These are phyloP conservation scores for Allium cepa DNA, from an alignment of 106 monocot genomes.

Conservation along the genomic window DNA sequence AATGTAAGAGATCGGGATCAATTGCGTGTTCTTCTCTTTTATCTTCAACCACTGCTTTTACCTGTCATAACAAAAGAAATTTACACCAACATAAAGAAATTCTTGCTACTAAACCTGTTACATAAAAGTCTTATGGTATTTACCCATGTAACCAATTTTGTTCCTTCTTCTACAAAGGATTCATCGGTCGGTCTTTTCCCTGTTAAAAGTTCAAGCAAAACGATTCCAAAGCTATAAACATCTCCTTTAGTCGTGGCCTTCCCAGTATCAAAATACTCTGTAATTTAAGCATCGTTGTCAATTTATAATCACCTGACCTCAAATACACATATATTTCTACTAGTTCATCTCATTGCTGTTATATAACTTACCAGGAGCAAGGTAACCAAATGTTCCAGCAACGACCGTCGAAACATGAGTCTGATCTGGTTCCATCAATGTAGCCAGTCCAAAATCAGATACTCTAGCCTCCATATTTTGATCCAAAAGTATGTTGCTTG, in stretches of 20 bases:
- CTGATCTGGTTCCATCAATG: conserved; percentile 48
- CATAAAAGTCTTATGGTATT: neutral
- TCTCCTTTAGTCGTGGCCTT: conserved; percentile 82
- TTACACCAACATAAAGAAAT: too few relatives aligned
- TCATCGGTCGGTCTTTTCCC: conserved; percentile 87
- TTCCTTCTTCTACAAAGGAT: conserved; percentile 71
- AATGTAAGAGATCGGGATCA: conserved; percentile 29
- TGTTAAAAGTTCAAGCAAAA: conserved; percentile 75
- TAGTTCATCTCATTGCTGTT: neutral
- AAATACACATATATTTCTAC: too few relatives aligned
- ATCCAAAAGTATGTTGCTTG: conserved; percentile 88
- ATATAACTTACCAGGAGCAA: conserved; percentile 60
- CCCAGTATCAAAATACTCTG: conserved; percentile 90
- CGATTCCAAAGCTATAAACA: conserved; percentile 87
- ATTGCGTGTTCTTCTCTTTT: conserved; percentile 57
- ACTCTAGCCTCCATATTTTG: conserved; percentile 72
- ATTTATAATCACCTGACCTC: too few relatives aligned
- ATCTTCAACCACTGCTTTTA: conserved; percentile 51
- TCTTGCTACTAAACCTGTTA: too few relatives aligned
- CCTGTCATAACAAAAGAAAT: conserved; percentile 19
- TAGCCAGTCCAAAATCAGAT: conserved; percentile 86
- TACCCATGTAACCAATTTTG: conserved; percentile 77
- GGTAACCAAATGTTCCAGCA: conserved; percentile 83
- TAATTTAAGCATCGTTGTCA: too few relatives aligned
- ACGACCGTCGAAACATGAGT: conserved; percentile 80